These are phyloP conservation scores for Paramecium sonneborni DNA, from an alignment of 73 alveolate species.

Conservation along the genomic window DNA sequence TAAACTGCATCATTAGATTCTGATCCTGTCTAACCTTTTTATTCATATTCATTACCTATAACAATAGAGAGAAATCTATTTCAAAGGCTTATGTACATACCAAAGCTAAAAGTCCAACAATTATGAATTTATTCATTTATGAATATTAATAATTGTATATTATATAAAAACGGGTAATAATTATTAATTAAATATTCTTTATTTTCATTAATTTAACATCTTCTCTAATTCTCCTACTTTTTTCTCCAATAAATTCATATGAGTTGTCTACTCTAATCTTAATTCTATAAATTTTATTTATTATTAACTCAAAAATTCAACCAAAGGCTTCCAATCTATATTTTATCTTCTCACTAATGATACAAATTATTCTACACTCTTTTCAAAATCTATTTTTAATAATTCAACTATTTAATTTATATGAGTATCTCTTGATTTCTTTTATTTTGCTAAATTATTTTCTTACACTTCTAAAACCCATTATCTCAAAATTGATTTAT, in stretches of 20 bases:
- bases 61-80: not conserved
- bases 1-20: slow-evolving; percentile 25
- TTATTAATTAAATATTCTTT: not conserved
- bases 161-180: not conserved
- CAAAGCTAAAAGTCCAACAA: not conserved
- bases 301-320: not conserved
- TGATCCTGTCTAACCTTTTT: not conserved
- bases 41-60: not conserved
- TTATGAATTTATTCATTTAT: not conserved
- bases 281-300: not conserved
- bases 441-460: not conserved
- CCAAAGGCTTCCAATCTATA: not conserved
- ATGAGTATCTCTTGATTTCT: not conserved
- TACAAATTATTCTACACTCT: not conserved
- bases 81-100: not conserved
- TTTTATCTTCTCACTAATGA: not conserved
- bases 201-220: not conserved
- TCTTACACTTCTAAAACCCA: not conserved
- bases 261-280: not conserved
- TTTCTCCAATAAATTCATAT: not conserved
- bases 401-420: not conserved
- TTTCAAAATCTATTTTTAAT: not conserved
- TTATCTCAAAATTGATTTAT: not conserved
- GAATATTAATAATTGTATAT: not conserved
- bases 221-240: not conserved